A percentile compares a stretch with the other conserved stretches of the same genome.
phyloP scores from a whole-genome alignment of 116 monocot genomes.

The Cymodocea nodosa region DNA sequence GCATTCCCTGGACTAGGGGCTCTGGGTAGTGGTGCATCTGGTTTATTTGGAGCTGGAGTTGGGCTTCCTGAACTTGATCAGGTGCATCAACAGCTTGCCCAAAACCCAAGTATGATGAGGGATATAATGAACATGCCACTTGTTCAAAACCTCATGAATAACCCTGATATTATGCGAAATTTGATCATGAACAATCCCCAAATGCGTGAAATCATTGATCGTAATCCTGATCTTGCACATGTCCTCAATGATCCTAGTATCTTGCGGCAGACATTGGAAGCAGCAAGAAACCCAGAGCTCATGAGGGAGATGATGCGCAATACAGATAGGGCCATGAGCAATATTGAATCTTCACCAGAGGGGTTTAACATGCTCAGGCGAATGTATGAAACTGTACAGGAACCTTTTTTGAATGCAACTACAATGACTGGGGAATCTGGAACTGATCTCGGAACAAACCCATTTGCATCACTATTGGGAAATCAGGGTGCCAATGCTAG shows the following conservation, averaged over 20 bases:
- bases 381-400: slow-evolving; percentile 94
- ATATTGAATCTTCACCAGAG: slow-evolving; percentile 86
- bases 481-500: slow-evolving; percentile 39
- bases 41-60: slow-evolving; percentile 44
- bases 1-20: slow-evolving; percentile 12
- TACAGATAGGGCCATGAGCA: slow-evolving; percentile 91
- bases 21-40: slow-evolving; percentile 24
- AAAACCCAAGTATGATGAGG: slow-evolving; percentile 78
- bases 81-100: slow-evolving; percentile 52
- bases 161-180: slow-evolving; percentile 61
- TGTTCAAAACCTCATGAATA: slow-evolving; percentile 64
- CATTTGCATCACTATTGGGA: slow-evolving; percentile 63
- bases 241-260: slow-evolving; percentile 72
- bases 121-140: slow-evolving; percentile 74
- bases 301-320: slow-evolving; percentile 95
- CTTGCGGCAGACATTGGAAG: slow-evolving; percentile 66
- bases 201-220: slow-evolving; percentile 67
- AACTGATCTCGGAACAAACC: slow-evolving; percentile 42
- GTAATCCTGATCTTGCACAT: slow-evolving; percentile 78
- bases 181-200: slow-evolving; percentile 84
- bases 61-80: slow-evolving; percentile 61
- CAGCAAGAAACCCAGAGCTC: slow-evolving; percentile 73
- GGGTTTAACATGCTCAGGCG: slow-evolving; percentile 89
- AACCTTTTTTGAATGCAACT: slow-evolving; percentile 89
- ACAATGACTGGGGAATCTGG: slow-evolving; percentile 62